These are phyloP conservation scores for Diaporthe vexans DNA, from an alignment of 2,329 filamentous ascomycete species.

Conservation along the genomic window DNA sequence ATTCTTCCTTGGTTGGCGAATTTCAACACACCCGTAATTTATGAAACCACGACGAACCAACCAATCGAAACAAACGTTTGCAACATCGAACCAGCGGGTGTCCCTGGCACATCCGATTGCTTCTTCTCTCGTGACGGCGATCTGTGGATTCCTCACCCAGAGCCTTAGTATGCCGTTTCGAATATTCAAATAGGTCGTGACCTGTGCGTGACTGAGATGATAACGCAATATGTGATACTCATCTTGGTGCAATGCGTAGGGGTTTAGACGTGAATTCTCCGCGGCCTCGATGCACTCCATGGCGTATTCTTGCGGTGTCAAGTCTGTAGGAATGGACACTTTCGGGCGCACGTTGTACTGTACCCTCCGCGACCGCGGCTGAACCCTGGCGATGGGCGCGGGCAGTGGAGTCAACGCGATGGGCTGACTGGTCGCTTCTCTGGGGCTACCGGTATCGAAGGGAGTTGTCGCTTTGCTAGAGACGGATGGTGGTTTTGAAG, in stretches of 20 bases:
- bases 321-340: constrained; percentile 84
- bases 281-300: constrained; percentile 91
- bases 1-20: constrained; percentile 64
- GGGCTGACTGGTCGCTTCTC: constrained; percentile 48
- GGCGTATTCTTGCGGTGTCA: constrained; percentile 85
- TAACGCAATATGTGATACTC: constrained; percentile 86
- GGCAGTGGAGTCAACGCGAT: constrained; percentile 32
- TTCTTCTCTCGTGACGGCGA: constrained; percentile 85
- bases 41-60: constrained; percentile 92
- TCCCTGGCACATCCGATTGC: constrained; percentile 93
- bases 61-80: constrained; percentile 93
- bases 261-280: constrained; percentile 89
- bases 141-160: constrained; percentile 89
- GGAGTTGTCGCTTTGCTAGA: constrained; percentile 77
- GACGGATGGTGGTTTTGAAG: constrained; percentile 65
- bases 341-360: constrained; percentile 77
- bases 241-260: constrained; percentile 86
- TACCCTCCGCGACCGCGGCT: constrained; percentile 50
- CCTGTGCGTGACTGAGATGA: constrained; percentile 88
- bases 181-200: constrained; percentile 96
- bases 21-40: constrained; percentile 92
- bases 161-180: constrained; percentile 92
- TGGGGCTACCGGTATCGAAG: constrained; percentile 59
- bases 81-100: constrained; percentile 88
- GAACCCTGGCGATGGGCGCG: constrained; percentile 42